Evolutionary conservation across 2,329 filamentous ascomycete genomes (phyloP), one percentile per base, ranked within the genome.

Genomic region (Calonectria pseudoturangicola): DNA sequence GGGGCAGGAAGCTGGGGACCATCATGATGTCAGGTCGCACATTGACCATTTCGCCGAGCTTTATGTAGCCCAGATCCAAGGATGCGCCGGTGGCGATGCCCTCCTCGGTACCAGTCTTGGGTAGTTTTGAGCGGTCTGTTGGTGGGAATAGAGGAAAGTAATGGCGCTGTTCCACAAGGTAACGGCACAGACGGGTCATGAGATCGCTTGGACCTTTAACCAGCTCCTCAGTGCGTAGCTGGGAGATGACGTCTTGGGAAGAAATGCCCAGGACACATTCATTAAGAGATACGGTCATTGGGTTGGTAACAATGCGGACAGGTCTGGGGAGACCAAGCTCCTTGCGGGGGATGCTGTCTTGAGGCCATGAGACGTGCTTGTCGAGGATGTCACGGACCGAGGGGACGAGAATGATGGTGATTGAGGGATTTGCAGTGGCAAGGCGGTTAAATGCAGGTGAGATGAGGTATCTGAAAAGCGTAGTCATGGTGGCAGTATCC

Each of bases 61-160:
- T 96, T 77, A 97, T 82, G 84, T 97, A 98, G 74, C 93, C 93
- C 25, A 94, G 86, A 83, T 99, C 97, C 65, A 98, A 83, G 87
- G 93, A 92, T 0, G 95, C 92, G 0, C 96, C 96, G 0, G 93
- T 92, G 5, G 91, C 91, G 45, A 90, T 79, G 0, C 89, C 90
- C 71, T 89, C 88, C 21, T 86, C 87, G 2, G 89, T 90, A 0
- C 92, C 92, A 1, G 91, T 91, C 81, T 90, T 93, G 36, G 93
- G 92, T 68, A 95, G 85, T 76, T 87, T 91, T 70, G 91, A 88
- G 62, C 95, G 89, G 64, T 93, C 92, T 15, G 92, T 89, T 0
- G 96, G 92, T 7, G 97, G 97, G 81, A 96, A 98, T 0, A 98
- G 85, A 0, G 97, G 97, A 79, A 95, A 95, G 84, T 96, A 98